Evolutionary conservation across 306 rosid species (phyloP), one percentile per base, ranked within the genome.

Genomic region (Sechiopsis laciniata): DNA sequence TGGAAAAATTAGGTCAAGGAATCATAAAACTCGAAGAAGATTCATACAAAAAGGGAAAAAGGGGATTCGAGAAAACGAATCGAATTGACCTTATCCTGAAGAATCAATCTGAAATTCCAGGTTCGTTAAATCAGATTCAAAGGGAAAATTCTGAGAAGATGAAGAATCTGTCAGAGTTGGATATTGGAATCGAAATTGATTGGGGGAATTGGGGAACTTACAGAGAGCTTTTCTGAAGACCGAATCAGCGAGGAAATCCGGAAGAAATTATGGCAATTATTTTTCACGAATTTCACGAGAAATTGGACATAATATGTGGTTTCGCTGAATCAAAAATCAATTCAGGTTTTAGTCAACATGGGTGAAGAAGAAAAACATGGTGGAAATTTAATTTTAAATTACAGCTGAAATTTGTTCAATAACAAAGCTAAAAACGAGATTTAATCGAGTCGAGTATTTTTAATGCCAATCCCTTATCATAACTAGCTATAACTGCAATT

Each of bases 231-330:
- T 45, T 67, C 5, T 45, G 35, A 67, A 6, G 56, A 46, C 12
- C 0, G 56, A 46, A 68, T 46, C 56, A 40, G 35, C 13, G 19
- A 19, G 6, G 12, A 22, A 46, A 68, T 22, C 8, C 2, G 13
- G 71, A 42, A 64, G 17, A 2, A 10, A 32, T 4, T 8, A 26
- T 26, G 29, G 16, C 15, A 65, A 40, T 32, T 32, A 32, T 32
- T 65, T 65, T n/a, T 22, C 13, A 46, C 73, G 40, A 46, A 68
- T 46, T 46, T 68, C 73, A 68, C 13, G 73, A 68, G 73, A 65
- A 65, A 40, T 65, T 65, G 16, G 71, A 65, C 26, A 65, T n/a
- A 7, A 10, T 40, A 9, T 42, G 29, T 40, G 26, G 71, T 65
- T 37, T 65, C 71, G 29, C 6, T 40, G 29, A n/a, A 65, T 19